These are phyloP conservation scores for Glaciozyma antarctica DNA, from an alignment of 768 basidiomycete genomes.

Conservation along the genomic window DNA sequence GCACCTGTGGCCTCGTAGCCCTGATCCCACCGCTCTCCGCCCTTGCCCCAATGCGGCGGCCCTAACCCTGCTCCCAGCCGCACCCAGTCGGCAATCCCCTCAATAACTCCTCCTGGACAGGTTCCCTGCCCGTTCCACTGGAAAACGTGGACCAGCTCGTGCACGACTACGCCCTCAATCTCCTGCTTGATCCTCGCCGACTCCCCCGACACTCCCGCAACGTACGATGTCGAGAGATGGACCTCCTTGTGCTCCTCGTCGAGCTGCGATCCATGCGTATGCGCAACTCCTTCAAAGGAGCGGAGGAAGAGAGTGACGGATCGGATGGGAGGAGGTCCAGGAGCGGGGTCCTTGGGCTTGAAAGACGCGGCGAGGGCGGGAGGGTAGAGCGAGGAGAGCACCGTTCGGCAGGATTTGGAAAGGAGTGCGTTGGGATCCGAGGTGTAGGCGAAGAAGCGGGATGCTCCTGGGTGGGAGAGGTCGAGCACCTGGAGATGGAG, in stretches of 20 bases:
- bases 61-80: constrained; percentile 51
- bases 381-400: constrained; percentile 13
- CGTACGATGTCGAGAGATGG: constrained; percentile 59
- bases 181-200: constrained; percentile 49
- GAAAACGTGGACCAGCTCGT: constrained; percentile 71
- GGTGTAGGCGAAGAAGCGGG: constrained; percentile 1
- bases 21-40: constrained; percentile 53
- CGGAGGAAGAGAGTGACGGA: constrained; percentile 31
- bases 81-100: constrained; percentile 73
- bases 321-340: constrained; percentile 7
- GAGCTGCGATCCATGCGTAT: constrained; percentile 51
- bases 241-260: constrained; percentile 56
- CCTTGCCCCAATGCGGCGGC: constrained; percentile 62
- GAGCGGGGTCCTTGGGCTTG: background rate
- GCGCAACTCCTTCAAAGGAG: constrained; percentile 58
- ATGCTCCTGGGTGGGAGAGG: constrained; percentile 2
- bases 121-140: constrained; percentile 56
- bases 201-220: constrained; percentile 41
- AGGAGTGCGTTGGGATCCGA: background rate
- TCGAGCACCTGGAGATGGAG: constrained; percentile 3
- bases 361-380: background rate
- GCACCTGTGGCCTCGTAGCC: constrained; percentile 58
- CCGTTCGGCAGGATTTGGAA: background rate
- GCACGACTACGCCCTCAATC: constrained; percentile 59
- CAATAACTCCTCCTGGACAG: constrained; percentile 62